Percentiles rank a stretch among this genome's conserved stretches.
Conservation (phyloP, 208 protist species). For the Leishmania gerbilli region DNA sequence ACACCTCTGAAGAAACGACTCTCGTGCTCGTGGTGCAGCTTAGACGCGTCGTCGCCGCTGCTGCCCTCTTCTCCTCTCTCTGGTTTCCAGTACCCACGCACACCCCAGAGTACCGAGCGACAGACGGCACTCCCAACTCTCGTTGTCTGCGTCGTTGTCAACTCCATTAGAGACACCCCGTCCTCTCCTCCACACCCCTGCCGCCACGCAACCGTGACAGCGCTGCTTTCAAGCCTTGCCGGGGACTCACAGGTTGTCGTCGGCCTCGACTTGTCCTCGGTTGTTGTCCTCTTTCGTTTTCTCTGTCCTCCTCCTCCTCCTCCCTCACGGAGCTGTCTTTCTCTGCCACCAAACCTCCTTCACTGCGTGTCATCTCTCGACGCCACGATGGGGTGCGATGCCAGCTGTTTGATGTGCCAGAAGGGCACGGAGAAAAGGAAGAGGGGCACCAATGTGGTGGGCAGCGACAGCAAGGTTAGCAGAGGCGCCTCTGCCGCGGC, state of each 20-base stretch:
- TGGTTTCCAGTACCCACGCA: not conserved
- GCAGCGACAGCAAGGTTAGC: not conserved
- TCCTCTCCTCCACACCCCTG: not conserved
- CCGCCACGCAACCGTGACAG: not conserved
- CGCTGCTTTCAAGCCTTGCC: not conserved
- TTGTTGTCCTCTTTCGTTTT: not conserved
- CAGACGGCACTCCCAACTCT: not conserved
- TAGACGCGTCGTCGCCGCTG: not conserved
- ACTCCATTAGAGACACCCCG: not conserved
- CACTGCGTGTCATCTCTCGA: conserved; percentile 4
- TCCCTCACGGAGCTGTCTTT: not conserved
- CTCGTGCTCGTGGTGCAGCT: not conserved
- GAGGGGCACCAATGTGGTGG: not conserved
- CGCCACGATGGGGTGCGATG: conserved; percentile 37
- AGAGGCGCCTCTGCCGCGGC: not conserved
- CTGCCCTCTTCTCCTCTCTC: not conserved
- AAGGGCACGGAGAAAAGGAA: conserved; percentile 18
- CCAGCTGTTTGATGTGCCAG: conserved; percentile 22
- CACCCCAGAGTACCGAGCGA: not conserved
- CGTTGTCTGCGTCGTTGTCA: not conserved
- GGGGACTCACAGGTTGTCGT: not conserved
- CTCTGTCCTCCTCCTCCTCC: too few species aligned
- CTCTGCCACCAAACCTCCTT: not conserved
- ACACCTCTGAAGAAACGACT: not conserved
- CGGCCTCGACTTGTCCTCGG: not conserved